Conservation (phyloP, 305 asterid genomes). For the Ajuga reptans region DNA sequence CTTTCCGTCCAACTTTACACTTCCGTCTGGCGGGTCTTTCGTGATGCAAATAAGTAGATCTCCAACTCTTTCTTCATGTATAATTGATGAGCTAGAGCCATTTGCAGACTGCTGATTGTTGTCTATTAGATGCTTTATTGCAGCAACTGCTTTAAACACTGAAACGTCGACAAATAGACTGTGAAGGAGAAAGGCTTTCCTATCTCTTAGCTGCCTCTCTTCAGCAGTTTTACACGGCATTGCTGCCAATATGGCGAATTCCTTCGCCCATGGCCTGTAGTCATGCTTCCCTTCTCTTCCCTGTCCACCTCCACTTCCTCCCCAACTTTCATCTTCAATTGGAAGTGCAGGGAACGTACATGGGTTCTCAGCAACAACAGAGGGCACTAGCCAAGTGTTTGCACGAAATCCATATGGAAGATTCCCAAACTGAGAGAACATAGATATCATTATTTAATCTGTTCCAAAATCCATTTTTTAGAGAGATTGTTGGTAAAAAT, state of each 20-base stretch:
- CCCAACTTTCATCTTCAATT: conserved; percentile 76
- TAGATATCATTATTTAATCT: conserved; percentile 10
- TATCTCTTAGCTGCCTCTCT: conserved; percentile 73
- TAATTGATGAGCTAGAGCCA: conserved; percentile 25
- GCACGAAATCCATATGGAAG: conserved; percentile 90
- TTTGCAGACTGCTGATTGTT: conserved; percentile 26
- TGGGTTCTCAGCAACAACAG: conserved; percentile 63
- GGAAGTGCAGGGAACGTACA: conserved; percentile 66
- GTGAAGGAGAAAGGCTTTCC: conserved; percentile 87
- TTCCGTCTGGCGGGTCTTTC: conserved; percentile 64
- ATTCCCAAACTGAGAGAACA: conserved; percentile 64
- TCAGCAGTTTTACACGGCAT: conserved; percentile 88
- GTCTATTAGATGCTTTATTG: conserved; percentile 44
- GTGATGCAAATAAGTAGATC: conserved; percentile 52
- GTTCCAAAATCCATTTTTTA: not conserved
- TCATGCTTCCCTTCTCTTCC: conserved; percentile 61
- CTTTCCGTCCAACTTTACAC: conserved; percentile 60
- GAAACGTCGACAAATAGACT: conserved; percentile 74
- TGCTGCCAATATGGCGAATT: conserved; percentile 60
- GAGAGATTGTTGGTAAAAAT: not conserved
- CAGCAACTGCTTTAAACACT: conserved; percentile 58
- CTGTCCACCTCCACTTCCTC: conserved; percentile 89
- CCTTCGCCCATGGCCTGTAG: conserved; percentile 65
- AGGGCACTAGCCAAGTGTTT: conserved; percentile 79
- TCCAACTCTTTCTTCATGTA: conserved; percentile 53